These are phyloP conservation scores for Gnomoniopsis sp. DNA, from an alignment of 2,329 filamentous ascomycete genomes.

Conservation along the genomic window DNA sequence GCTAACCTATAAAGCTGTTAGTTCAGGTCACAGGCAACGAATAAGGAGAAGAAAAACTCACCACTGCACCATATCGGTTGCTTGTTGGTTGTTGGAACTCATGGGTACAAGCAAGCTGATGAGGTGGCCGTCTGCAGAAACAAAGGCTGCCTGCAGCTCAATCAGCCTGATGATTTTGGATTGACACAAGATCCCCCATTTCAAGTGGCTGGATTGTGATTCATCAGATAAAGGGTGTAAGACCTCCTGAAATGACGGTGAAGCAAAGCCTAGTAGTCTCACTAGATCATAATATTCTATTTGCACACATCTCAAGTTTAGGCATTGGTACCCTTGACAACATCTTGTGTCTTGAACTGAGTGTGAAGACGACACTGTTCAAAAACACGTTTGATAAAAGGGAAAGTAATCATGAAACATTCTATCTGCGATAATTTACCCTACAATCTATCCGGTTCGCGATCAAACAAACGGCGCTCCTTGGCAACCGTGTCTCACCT, in stretches of 20 bases:
- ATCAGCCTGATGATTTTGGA: not conserved
- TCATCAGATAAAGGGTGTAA: not conserved
- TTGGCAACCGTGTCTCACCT: not conserved
- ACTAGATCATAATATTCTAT: no score
- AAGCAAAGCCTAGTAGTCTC: no score
- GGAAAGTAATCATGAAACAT: not conserved
- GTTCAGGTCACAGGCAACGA: not conserved
- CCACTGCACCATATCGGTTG: slow-evolving; percentile 6
- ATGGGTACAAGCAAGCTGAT: not conserved
- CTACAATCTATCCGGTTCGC: no score
- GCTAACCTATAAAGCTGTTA: not conserved
- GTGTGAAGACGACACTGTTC: no score
- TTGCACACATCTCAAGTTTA: no score
- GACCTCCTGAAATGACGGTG: not conserved
- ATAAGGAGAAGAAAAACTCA: not conserved
- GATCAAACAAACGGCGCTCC: not conserved
- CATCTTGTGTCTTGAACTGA: no score
- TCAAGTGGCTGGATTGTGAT: not conserved
- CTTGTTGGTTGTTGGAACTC: not conserved
- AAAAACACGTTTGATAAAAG: no score
- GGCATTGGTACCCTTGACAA: no score
- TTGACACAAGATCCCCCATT: not conserved
- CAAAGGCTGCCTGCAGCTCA: not conserved
- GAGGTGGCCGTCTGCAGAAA: not conserved
- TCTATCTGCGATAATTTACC: not conserved